phyloP scores from a whole-genome alignment of 805 yeast genomes.

The Ogataea wickerhamii region DNA sequence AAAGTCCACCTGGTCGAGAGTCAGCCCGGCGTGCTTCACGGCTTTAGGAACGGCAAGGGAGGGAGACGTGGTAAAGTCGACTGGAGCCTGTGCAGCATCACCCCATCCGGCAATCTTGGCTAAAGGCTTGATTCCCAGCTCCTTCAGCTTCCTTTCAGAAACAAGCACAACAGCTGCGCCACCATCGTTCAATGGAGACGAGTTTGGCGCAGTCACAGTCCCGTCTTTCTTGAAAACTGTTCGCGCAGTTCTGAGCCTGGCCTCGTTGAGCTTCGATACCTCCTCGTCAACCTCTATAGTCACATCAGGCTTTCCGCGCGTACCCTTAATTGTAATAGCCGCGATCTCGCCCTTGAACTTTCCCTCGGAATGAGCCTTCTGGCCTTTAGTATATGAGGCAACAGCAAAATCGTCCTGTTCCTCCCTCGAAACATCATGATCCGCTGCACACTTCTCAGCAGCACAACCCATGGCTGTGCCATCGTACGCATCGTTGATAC shows the following conservation, averaged over 20 bases:
- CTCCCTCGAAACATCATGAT: slow-evolving; percentile 72
- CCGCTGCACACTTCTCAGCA: slow-evolving; percentile 94
- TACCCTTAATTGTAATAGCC: slow-evolving; percentile 85
- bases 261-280: slow-evolving; percentile 69
- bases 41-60: slow-evolving; percentile 95
- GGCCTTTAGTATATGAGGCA: slow-evolving; percentile 81
- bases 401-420: slow-evolving; percentile 89
- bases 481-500: slow-evolving; percentile 88
- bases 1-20: slow-evolving; percentile 69
- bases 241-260: slow-evolving; percentile 76
- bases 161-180: slow-evolving; percentile 92
- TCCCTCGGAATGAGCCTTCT: slow-evolving; percentile 71
- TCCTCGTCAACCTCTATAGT: slow-evolving; percentile 81
- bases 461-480: slow-evolving; percentile 92
- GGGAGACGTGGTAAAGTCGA: slow-evolving; percentile 96
- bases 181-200: slow-evolving; percentile 96
- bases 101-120: slow-evolving; percentile 94
- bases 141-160: slow-evolving; percentile 78
- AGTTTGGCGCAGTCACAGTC: slow-evolving; percentile 95
- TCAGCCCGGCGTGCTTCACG: slow-evolving; percentile 74
- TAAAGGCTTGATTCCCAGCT: slow-evolving; percentile 81
- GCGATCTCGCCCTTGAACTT: slow-evolving; percentile 81
- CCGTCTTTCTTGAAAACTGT: slow-evolving; percentile 95
- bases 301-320: slow-evolving; percentile 84
- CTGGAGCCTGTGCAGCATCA: slow-evolving; percentile 95